A percentile compares a stretch with the other conserved stretches of the same genome.
Conservation (phyloP, 148 eudicot genomes). For the Rhododendron williamsianum region DNA sequence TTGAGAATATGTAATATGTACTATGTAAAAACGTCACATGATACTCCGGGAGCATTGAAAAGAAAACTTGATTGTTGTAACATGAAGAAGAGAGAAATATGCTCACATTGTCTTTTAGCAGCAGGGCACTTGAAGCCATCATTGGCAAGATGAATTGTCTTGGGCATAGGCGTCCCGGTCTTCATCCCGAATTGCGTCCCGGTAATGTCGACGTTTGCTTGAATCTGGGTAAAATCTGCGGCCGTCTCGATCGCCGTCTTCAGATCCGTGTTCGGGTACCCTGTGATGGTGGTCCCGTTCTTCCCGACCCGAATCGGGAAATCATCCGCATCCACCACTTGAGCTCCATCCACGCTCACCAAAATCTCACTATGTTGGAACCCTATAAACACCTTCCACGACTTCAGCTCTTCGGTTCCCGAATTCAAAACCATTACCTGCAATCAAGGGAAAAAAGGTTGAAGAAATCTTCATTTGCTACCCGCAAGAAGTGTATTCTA, state of each 20-base stretch:
- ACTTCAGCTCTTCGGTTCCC: conserved; percentile 38
- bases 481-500: not conserved
- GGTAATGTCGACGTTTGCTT: conserved; percentile 22
- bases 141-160: conserved; percentile 33
- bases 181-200: conserved; percentile 45
- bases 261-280: conserved; percentile 41
- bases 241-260: conserved; percentile 54
- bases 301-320: conserved; percentile 34
- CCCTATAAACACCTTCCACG: conserved; percentile 46
- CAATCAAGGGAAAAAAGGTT: not conserved
- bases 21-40: no score
- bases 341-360: conserved; percentile 38
- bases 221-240: conserved; percentile 30
- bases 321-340: conserved; percentile 31
- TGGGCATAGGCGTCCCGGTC: conserved; percentile 45
- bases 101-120: conserved; percentile 21
- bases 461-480: not conserved
- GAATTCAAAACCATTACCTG: conserved; percentile 29
- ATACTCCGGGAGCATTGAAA: not conserved
- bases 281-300: conserved; percentile 35
- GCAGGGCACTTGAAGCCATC: conserved; percentile 48
- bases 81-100: not conserved
- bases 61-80: no score
- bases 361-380: conserved; percentile 45
- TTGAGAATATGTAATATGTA: not conserved